Evolutionary conservation across 2,329 filamentous ascomycete species (phyloP).

Genomic region (Aurifilum marmelostoma): DNA sequence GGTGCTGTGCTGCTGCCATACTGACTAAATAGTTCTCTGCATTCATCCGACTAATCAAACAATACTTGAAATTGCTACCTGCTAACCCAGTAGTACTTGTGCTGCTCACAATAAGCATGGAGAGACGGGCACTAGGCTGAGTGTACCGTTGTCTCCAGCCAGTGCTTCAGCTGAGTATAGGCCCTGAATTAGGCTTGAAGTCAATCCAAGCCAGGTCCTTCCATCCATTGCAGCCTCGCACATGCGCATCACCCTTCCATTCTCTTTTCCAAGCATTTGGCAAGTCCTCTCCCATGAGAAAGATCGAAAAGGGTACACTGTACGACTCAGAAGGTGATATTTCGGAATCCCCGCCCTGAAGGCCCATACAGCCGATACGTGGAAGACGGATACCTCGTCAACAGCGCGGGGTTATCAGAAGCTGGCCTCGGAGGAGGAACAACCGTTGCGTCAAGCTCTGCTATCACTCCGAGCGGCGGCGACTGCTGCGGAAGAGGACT

Average conservation of each 20-base stretch:
- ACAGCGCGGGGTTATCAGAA: constrained; percentile 10
- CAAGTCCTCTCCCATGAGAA: background rate
- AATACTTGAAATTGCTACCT: too few relatives aligned
- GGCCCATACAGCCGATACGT: constrained; percentile 23
- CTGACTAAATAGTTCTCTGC: background rate
- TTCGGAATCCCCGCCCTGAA: background rate
- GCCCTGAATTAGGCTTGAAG: background rate
- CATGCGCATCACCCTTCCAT: too few relatives aligned
- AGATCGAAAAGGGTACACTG: background rate
- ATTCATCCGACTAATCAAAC: too few relatives aligned
- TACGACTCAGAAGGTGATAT: background rate
- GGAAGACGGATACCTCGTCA: background rate
- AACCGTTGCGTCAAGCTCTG: constrained; percentile 23
- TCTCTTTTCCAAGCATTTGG: too few relatives aligned
- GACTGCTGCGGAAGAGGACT: background rate
- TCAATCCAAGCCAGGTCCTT: background rate
- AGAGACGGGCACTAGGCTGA: too few relatives aligned
- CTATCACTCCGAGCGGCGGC: constrained; percentile 2
- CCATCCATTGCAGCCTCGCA: too few relatives aligned
- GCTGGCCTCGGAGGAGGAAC: constrained; percentile 8
- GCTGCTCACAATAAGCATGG: too few relatives aligned
- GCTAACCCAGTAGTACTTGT: too few relatives aligned
- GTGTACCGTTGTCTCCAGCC: background rate
- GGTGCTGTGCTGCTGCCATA: background rate
- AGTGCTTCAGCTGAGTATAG: background rate